Base-by-base conservation (phyloP, 768 basidiomycete species). In the Suillus subalutaceus region DNA sequence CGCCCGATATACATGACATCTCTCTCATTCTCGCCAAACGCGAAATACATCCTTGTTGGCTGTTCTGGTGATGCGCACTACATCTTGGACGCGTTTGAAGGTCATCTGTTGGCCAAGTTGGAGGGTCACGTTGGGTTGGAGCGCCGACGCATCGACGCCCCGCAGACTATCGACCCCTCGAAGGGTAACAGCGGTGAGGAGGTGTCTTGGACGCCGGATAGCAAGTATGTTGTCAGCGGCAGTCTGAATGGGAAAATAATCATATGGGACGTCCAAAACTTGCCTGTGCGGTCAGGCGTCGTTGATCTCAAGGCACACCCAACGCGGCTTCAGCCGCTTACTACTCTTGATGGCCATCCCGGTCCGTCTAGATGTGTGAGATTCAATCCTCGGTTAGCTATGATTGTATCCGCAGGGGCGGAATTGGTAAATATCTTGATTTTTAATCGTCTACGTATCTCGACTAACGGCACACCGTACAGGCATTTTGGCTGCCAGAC, bases 1-100 rank as follows among this genome's bases (percentile, higher is more conserved):
- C 88, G 94, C 43, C 87, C 88, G 43, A 95, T 96, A 65, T 89
- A 88, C 72, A 95, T 97, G 85, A 98, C 97, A 4, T 95, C 93
- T 13, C 82, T 97, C 71, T 80, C 89, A 1, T 99, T 99, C 80
- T 96, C 94, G 15, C 87, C 91, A 41, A 92, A 96, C 72, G 95
- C 94, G 55, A 93, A 93, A 73, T 93, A 90, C 71, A 81, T 99
- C 35, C 85, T 99, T 32, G 89, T 97, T 20, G 96, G 97, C 44
- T 98, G 97, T 70, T 93, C 95, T 3, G 92, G 92, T 8, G 88
- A 92, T 72, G 92, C 91, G 3, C 97, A 99, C 78, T 99, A 99
- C 73, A 84, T 99, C 63, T 71, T 99, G 67, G 97, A 99, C 74
- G 89, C 94, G 0, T 99, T 91, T 75, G 90, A 93, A 63, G 93